phyloP scores from a whole-genome alignment of 768 basidiomycete species.

The Tricholoma flavovirens region DNA sequence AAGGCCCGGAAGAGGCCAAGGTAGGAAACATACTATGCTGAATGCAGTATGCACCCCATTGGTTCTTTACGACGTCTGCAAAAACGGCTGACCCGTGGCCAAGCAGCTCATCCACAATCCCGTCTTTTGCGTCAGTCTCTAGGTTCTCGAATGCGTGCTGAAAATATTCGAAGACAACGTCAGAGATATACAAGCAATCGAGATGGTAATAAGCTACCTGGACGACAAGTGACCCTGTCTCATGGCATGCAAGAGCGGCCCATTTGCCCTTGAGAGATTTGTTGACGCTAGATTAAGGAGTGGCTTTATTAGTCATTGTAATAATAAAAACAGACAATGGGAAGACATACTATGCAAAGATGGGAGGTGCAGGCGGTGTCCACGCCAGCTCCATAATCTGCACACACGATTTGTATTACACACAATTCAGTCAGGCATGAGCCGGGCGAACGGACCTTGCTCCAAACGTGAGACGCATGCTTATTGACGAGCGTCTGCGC shows the following conservation, averaged over 20 bases:
- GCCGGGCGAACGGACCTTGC: slow-evolving; percentile 58
- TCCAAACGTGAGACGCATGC: slow-evolving; percentile 90
- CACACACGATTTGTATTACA: background rate
- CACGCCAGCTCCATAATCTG: slow-evolving; percentile 89
- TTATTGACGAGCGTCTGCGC: slow-evolving; percentile 85
- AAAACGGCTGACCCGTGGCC: slow-evolving; percentile 65
- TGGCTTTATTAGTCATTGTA: slow-evolving; percentile 1
- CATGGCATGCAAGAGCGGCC: slow-evolving; percentile 86
- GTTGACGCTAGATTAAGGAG: slow-evolving; percentile 55
- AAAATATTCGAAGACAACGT: background rate
- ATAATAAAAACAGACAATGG: background rate
- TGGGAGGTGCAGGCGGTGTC: slow-evolving; percentile 83
- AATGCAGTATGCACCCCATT: slow-evolving; percentile 86
- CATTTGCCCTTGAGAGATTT: slow-evolving; percentile 84
- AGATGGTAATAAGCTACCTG: slow-evolving; percentile 44
- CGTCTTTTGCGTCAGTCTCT: slow-evolving; percentile 77
- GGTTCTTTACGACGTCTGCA: slow-evolving; percentile 74
- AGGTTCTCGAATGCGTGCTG: slow-evolving; percentile 85
- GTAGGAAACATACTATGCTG: slow-evolving; percentile 62
- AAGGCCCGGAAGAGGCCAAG: background rate
- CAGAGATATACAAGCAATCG: background rate
- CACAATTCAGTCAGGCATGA: too few species aligned
- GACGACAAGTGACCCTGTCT: slow-evolving; percentile 84
- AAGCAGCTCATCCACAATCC: slow-evolving; percentile 78
- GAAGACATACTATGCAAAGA: slow-evolving; percentile 70